Evolutionary conservation across 331 rosid genomes (phyloP).

Genomic region (Stylosanthes scabra): DNA sequence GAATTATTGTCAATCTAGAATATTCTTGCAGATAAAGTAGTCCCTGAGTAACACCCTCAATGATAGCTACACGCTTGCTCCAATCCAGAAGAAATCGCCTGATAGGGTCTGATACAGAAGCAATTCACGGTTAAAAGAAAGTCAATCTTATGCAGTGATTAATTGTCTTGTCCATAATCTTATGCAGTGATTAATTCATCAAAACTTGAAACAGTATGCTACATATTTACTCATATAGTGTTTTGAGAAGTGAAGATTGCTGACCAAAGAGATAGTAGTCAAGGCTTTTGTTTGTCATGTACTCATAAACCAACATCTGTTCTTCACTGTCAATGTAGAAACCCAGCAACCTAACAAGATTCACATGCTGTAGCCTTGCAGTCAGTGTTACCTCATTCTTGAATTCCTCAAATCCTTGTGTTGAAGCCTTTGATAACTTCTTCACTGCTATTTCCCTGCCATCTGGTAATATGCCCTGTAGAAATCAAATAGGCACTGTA

Average conservation of each 20-base stretch:
- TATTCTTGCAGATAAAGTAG: constrained; percentile 59
- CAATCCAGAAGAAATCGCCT: constrained; percentile 41
- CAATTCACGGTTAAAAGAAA: not conserved
- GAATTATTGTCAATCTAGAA: constrained; percentile 44
- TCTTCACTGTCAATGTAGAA: constrained; percentile 46
- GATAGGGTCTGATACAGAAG: constrained; percentile 33
- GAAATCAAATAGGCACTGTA: not conserved
- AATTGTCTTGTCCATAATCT: not conserved
- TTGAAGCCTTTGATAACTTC: constrained; percentile 48
- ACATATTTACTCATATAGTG: not conserved
- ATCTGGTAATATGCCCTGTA: constrained; percentile 37
- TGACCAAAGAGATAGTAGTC: constrained; percentile 36
- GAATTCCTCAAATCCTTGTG: constrained; percentile 56
- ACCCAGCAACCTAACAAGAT: constrained; percentile 55
- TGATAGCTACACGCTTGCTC: constrained; percentile 37
- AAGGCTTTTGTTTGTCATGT: constrained; percentile 45
- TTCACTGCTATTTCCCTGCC: constrained; percentile 48
- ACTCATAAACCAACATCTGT: constrained; percentile 48
- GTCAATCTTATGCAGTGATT: not conserved
- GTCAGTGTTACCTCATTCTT: constrained; percentile 47
- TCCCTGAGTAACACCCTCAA: constrained; percentile 54
- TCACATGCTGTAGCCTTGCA: constrained; percentile 52
- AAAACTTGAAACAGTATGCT: not conserved
- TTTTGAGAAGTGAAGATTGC: not conserved
- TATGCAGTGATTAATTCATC: too few species aligned